These are phyloP conservation scores for Cercospora zeina DNA, from an alignment of 2,329 filamentous ascomycete species.

Conservation along the genomic window DNA sequence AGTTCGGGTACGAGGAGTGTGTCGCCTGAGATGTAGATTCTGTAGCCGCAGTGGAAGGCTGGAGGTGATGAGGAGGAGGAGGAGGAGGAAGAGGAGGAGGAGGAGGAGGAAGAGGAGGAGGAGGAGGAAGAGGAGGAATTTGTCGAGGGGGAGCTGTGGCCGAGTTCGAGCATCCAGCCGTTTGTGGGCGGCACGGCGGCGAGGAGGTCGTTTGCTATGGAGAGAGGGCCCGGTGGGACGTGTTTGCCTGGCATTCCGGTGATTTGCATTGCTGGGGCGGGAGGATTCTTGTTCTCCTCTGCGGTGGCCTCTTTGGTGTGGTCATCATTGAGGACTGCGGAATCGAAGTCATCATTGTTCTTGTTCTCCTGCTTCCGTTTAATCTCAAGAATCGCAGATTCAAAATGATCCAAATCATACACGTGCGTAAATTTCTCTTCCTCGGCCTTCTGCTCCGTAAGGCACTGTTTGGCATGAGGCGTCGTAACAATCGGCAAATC, in stretches of 20 bases:
- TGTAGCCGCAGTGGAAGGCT: constrained; percentile 47
- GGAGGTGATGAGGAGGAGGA: not conserved
- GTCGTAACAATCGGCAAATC: constrained; percentile 65
- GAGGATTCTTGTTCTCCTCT: not conserved
- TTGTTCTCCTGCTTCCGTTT: not conserved
- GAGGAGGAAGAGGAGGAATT: constrained; percentile 12
- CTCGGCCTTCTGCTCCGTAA: constrained; percentile 48
- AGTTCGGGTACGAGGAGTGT: constrained; percentile 64
- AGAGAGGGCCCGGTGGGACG: constrained; percentile 51
- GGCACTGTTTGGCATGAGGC: constrained; percentile 58
- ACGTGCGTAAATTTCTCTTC: constrained; percentile 58
- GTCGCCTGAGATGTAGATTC: constrained; percentile 67
- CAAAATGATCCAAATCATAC: constrained; percentile 57
- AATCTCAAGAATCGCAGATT: constrained; percentile 39
- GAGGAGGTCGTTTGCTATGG: constrained; percentile 52
- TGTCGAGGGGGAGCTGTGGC: constrained; percentile 41
- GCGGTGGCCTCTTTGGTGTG: not conserved
- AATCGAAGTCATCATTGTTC: not conserved
- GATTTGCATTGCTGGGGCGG: constrained; percentile 53
- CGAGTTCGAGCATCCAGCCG: constrained; percentile 66
- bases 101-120: not conserved
- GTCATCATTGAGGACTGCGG: constrained; percentile 51
- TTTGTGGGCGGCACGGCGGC: constrained; percentile 63
- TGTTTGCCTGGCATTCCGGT: constrained; percentile 67
- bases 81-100: constrained; percentile 11